A percentile compares a stretch with the other conserved stretches of the same genome.
Conservation (phyloP, 768 basidiomycete species). For the Exidia glandulosa region DNA sequence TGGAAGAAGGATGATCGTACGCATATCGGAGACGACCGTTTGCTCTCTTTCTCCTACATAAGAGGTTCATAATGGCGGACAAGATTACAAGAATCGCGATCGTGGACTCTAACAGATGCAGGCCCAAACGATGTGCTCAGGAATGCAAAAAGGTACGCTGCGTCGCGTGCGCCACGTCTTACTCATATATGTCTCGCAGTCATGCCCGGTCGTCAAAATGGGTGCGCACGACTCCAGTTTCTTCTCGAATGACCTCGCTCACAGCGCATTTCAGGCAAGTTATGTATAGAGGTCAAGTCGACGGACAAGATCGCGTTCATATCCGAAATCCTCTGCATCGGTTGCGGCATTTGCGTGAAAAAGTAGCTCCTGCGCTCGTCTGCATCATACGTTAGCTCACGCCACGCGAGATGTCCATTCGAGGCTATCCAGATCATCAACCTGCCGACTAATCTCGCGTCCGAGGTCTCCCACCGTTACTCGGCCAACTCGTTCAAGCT, state of each 20-base stretch:
- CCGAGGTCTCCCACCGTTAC: slow-evolving; percentile 95
- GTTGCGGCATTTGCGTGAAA: slow-evolving; percentile 99
- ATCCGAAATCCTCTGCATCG: slow-evolving; percentile 97
- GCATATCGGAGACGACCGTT: too few relatives aligned
- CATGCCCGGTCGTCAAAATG: slow-evolving; percentile 97
- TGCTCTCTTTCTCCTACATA: too few relatives aligned
- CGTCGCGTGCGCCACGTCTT: slow-evolving; percentile 5
- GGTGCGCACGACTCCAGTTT: slow-evolving; percentile 34
- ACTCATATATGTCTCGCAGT: slow-evolving; percentile 27
- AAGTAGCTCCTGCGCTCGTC: slow-evolving; percentile 50
- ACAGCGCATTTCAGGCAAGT: slow-evolving; percentile 50
- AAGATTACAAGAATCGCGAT: slow-evolving; percentile 98
- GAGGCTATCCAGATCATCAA: slow-evolving; percentile 99
- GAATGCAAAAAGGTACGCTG: slow-evolving; percentile 86
- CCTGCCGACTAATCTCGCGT: slow-evolving; percentile 91
- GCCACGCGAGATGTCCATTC: slow-evolving; percentile 74
- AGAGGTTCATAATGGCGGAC: too few relatives aligned
- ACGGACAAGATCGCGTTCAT: slow-evolving; percentile 97
- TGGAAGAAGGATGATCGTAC: too few relatives aligned
- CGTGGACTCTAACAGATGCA: slow-evolving; percentile 83
- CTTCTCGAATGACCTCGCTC: not conserved
- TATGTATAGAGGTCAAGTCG: slow-evolving; percentile 96
- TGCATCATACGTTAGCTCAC: not conserved
- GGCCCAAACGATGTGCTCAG: slow-evolving; percentile 92
- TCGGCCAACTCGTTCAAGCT: slow-evolving; percentile 98